phyloP scores from a whole-genome alignment of 2,329 filamentous ascomycete species.

The Metarhizium humberi region DNA sequence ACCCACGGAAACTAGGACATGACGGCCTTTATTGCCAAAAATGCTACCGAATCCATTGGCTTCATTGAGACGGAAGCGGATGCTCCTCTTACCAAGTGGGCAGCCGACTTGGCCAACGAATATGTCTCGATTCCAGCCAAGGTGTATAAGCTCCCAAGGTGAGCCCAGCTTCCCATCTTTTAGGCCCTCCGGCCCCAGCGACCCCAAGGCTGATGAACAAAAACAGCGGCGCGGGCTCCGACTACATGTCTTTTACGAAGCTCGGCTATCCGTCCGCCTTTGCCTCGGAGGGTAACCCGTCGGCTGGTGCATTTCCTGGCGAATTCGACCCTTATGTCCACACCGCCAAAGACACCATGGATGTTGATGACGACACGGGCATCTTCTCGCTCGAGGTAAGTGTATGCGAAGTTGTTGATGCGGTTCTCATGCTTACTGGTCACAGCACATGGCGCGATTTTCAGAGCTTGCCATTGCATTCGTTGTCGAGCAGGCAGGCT shows the following conservation, averaged over 20 bases:
- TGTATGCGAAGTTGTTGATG: neutral
- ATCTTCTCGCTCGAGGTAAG: slow-evolving; percentile 28
- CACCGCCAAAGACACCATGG: slow-evolving; percentile 25
- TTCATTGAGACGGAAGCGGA: slow-evolving; percentile 29
- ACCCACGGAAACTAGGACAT: slow-evolving; percentile 32
- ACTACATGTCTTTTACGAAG: slow-evolving; percentile 31
- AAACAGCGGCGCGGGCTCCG: slow-evolving; percentile 25
- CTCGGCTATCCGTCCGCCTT: slow-evolving; percentile 29
- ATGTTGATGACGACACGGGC: slow-evolving; percentile 26
- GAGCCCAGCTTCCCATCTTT: slow-evolving; percentile 6
- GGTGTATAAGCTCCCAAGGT: slow-evolving; percentile 22
- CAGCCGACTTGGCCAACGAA: slow-evolving; percentile 21
- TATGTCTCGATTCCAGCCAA: slow-evolving; percentile 26
- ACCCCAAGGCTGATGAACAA: neutral
- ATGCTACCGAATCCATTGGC: slow-evolving; percentile 29
- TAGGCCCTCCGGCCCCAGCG: no score
- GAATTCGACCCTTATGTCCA: slow-evolving; percentile 31
- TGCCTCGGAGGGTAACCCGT: slow-evolving; percentile 28
- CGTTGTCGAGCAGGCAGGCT: slow-evolving; percentile 28
- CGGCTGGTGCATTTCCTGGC: slow-evolving; percentile 18
- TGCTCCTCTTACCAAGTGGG: slow-evolving; percentile 25
- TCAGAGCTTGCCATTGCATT: slow-evolving; percentile 29
- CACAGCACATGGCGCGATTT: slow-evolving; percentile 31
- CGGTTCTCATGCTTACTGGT: slow-evolving; percentile 6
- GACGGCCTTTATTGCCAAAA: slow-evolving; percentile 27